phyloP scores from a whole-genome alignment of 2,329 filamentous ascomycete species.

The Trichoderma sp. region DNA sequence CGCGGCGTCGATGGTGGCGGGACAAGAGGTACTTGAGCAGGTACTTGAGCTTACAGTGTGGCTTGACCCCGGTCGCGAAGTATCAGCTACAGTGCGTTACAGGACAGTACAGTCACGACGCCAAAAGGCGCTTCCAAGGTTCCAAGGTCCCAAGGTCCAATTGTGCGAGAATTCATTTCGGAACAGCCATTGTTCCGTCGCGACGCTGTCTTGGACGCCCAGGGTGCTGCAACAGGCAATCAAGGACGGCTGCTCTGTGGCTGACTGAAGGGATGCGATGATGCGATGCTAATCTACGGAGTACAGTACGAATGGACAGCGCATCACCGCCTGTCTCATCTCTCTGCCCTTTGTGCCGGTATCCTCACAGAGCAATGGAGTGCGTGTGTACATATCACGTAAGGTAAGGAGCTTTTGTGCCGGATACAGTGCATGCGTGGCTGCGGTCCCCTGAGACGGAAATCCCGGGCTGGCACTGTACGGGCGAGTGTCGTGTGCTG shows the following conservation, averaged over 20 bases:
- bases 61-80: neutral
- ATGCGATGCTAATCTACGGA: neutral
- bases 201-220: neutral
- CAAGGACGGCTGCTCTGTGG: neutral
- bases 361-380: neutral
- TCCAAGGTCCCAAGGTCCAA: neutral
- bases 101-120: too few relatives aligned
- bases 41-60: neutral
- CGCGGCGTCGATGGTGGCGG: neutral
- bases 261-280: neutral
- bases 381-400: neutral
- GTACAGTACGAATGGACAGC: neutral
- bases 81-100: neutral
- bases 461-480: conserved; percentile 10
- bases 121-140: neutral
- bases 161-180: conserved; percentile 9
- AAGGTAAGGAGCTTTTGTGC: neutral
- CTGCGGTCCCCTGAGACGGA: conserved; percentile 2
- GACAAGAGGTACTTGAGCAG: neutral
- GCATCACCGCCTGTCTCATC: conserved; percentile 11
- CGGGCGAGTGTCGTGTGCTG: conserved; percentile 3
- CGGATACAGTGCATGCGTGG: neutral
- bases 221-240: conserved; percentile 5
- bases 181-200: conserved; percentile 13
- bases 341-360: neutral